These are phyloP conservation scores for Trichoderma oligosporum DNA, from an alignment of 2,329 filamentous ascomycete species.

Conservation along the genomic window DNA sequence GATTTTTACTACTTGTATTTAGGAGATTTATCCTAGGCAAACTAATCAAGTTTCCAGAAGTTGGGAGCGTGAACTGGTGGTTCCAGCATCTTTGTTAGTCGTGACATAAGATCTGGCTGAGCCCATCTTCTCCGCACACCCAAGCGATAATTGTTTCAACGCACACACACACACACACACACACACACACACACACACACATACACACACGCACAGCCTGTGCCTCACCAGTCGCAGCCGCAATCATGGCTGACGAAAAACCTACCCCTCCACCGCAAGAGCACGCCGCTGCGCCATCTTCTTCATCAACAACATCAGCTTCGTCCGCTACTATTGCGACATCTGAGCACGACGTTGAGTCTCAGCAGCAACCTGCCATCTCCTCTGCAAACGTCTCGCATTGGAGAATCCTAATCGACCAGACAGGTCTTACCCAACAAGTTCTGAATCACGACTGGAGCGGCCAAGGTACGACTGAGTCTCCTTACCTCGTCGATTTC, in stretches of 20 bases:
- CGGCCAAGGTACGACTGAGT: slow-evolving; percentile 61
- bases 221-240: not conserved
- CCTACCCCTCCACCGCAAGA: not conserved
- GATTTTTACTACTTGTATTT: no score
- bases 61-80: no score
- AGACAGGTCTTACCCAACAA: slow-evolving; percentile 53
- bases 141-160: not conserved
- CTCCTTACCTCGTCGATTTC: slow-evolving; percentile 67
- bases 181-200: no score
- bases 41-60: no score
- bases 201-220: no score
- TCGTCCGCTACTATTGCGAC: slow-evolving; percentile 29
- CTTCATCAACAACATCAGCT: slow-evolving; percentile 23
- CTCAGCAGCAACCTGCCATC: slow-evolving; percentile 33
- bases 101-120: not conserved
- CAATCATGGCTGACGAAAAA: slow-evolving; percentile 14
- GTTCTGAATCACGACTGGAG: slow-evolving; percentile 54
- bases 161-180: no score
- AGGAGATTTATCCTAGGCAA: no score
- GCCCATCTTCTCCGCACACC: not conserved
- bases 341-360: slow-evolving; percentile 42
- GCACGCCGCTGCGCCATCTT: not conserved
- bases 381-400: slow-evolving; percentile 36
- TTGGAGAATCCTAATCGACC: slow-evolving; percentile 54
- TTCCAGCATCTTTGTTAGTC: no score